These are phyloP conservation scores for Fusarium humuli DNA, from an alignment of 2,329 filamentous ascomycete species.

Conservation along the genomic window DNA sequence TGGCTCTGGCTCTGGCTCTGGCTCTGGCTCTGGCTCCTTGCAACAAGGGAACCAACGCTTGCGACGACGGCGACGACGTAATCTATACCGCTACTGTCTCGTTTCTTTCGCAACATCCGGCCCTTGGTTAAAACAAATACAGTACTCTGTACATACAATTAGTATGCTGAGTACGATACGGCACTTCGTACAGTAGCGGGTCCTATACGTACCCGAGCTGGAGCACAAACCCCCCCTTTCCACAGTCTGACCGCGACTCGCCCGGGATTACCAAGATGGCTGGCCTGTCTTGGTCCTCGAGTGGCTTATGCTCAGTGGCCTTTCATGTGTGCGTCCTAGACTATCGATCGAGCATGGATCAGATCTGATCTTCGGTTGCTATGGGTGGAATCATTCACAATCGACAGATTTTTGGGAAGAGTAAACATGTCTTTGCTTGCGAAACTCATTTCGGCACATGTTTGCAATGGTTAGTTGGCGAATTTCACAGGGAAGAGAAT, in stretches of 20 bases:
- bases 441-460: neutral
- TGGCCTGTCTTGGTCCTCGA: slow-evolving; percentile 13
- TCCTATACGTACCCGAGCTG: neutral
- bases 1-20: neutral
- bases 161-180: neutral
- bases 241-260: slow-evolving; percentile 12
- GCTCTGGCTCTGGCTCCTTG: neutral
- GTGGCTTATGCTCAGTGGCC: neutral
- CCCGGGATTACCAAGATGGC: neutral
- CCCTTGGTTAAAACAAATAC: neutral
- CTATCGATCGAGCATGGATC: neutral
- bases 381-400: neutral
- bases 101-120: slow-evolving; percentile 8
- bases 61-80: neutral
- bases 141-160: neutral
- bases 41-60: slow-evolving; percentile 3
- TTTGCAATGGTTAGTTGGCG: neutral
- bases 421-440: neutral
- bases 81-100: slow-evolving; percentile 24
- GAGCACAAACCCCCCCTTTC: slow-evolving; percentile 19
- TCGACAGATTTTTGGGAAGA: slow-evolving; percentile 9
- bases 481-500: neutral
- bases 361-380: neutral
- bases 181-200: slow-evolving; percentile 14
- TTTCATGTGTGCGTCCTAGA: neutral